Base-by-base conservation (phyloP, 202 grass and related monocot genomes). In the Carex sylvatica region DNA sequence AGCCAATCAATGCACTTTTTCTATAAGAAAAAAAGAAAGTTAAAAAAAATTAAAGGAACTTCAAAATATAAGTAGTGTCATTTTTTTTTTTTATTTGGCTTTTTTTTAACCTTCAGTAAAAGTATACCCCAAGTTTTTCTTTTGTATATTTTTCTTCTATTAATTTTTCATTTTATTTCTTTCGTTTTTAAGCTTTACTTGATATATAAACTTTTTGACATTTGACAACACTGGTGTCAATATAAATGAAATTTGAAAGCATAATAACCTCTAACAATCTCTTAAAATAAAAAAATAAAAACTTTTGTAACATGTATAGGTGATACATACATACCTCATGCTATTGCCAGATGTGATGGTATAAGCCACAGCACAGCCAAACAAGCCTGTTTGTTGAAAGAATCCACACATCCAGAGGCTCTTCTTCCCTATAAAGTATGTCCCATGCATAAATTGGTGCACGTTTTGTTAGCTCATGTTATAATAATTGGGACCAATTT, bases 301-400 rank as follows among this genome's bases (percentile, higher is more conserved):
- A 42, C 7, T 40, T 40, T 6, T 40, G 40, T 65, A 11, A 65
- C 11, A 65, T 31, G 4, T 11, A 65, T 30, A 65, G 40, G 40
- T 42, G 4, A 65, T 26, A 1, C 0, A 35, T 1, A 7, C 30
- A 60, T 84, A 91, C 92, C 87, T 89, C 80, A 91, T 89, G 22
- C 92, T 91, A 2, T 9, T 89, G 12, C 85, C 89, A 15, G 89
- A 60, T 10, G 92, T 88, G 49, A 94, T 74, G 6, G 85, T 89
- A 30, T 94, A 94, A 16, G 90, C 89, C 65, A 94, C 87, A 2
- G 80, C 49, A 22, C 61, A 69, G 47, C 92, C 92, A 80, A 87
- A 91, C 51, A 89, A 9, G 63, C 76, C 85, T 53, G 89, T 16
- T 74, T 87, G 84, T 65, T 91, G 64, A 80, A 94, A 88, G 55